Evolutionary conservation across 805 yeast species (phyloP), one percentile per base, ranked within the genome.

Genomic region (Myxozyma monticola): DNA sequence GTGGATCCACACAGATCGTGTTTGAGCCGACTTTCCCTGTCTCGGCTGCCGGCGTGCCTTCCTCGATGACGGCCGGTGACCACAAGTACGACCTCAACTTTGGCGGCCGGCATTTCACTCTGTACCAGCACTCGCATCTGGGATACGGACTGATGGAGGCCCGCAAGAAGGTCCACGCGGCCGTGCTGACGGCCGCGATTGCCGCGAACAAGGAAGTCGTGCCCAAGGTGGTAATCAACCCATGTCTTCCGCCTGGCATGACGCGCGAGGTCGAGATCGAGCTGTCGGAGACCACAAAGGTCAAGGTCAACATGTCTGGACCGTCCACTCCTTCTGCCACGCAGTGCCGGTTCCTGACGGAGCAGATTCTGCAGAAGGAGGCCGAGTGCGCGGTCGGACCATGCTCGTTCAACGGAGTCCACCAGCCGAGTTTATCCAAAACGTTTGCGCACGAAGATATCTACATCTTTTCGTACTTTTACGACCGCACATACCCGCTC

Each of bases 1-100:
- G 99, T 64, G 98, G 98, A 3, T 88, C 97, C 5, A 93, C 99
- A 12, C 99, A 95, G 72, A 89, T 93, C 71, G 99, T 93, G 5
- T 93, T 93, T 68, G 98, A 93, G 74, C 99, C 99, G 20, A 77
- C 77, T n/a, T 81, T 82, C 65, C 61, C 64, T 25, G 61, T 60
- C 26, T 57, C 64, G 10, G 59, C 55, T 28, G 64, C 68, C 28
- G 69, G 73, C 45, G 73, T 79, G 37, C 75, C 76, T 40, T 84
- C 83, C 62, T 66, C 73, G 57, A 79, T 91, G 85, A 71, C 77
- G 41, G 89, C 83, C 10, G 96, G 97, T 51, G 97, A 90, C 65
- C 95, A 88, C 72, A 86, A 87, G 69, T 89, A 83, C 66, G 78
- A 79, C 56, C 76, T 89, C 60, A 68, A 76, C 20, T 93, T 91